Base-by-base conservation (phyloP, 345 rosid genomes). In the Cardiospermum halicacabum region DNA sequence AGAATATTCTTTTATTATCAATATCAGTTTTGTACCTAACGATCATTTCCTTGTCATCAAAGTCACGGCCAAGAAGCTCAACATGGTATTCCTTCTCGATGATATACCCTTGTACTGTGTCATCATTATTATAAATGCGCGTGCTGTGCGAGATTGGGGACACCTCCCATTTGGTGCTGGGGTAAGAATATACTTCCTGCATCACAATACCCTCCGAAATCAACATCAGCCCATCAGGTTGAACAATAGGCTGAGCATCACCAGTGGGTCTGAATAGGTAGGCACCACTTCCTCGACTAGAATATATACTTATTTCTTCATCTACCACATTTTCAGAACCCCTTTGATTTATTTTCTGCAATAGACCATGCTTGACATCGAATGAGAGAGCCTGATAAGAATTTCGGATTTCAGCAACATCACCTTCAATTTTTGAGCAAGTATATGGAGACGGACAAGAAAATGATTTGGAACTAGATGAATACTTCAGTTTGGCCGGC, bases 61-160 rank as follows among this genome's bases (percentile, higher is more conserved):
- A 94, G 32, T 83, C 80, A 1, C 53, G 55, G 47, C 84, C 91
- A 56, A 91, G 55, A 54, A 91, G 87, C 86, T 91, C 97, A 65
- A 91, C 97, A 74, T 91, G 97, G 74, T 94, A 91, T 68, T 94
- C 99, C 78, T 83, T 89, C 83, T 94, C 99, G 15, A 85, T 69
- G 30, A 80, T 32, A 62, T 83, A 75, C 58, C 81, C 85, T 70
- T 87, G 93, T 18, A 83, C 68, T 0, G 87, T 71, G 65, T 77
- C 67, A 26, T 78, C 91, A 67, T 82, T 93, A 22, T 75, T 84
- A 66, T 85, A 94, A 67, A 91, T 61, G 34, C 93, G 87, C 40
- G 97, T 89, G 63, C 83, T 83, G 61, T 87, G 86, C 36, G 96
- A 87, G 82, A 91, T 69, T 3, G 97, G 99, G 1, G 85, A 74